phyloP scores from a whole-genome alignment of 1,284 basidiomycete species.

The Trametes versicolor region DNA sequence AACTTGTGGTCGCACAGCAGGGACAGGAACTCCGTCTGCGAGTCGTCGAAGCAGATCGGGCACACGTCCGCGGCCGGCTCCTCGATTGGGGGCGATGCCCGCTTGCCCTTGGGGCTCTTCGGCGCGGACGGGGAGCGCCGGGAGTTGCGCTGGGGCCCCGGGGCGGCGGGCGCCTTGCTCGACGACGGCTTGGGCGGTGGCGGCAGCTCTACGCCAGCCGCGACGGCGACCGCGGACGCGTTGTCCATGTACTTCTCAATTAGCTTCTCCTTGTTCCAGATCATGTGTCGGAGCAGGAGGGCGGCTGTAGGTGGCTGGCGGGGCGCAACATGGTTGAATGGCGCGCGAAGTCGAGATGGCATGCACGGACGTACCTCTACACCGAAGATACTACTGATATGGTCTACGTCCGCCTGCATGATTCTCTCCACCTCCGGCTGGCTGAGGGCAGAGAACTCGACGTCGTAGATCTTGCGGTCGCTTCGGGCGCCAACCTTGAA shows the following conservation, averaged over 20 bases:
- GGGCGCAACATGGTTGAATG: not conserved
- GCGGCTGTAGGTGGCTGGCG: slow-evolving; percentile 65
- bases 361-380: slow-evolving; percentile 65
- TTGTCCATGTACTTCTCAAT: slow-evolving; percentile 97
- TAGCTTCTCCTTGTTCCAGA: slow-evolving; percentile 97
- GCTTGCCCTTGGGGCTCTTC: slow-evolving; percentile 46
- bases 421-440: slow-evolving; percentile 78
- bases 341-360: not conserved
- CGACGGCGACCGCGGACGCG: slow-evolving; percentile 71
- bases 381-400: slow-evolving; percentile 86
- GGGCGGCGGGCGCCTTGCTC: slow-evolving; percentile 30
- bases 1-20: slow-evolving; percentile 86
- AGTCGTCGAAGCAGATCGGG: slow-evolving; percentile 91
- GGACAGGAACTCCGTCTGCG: slow-evolving; percentile 66
- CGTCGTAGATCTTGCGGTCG: slow-evolving; percentile 77
- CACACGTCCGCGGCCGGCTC: slow-evolving; percentile 71
- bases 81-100: slow-evolving; percentile 44
- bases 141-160: slow-evolving; percentile 48
- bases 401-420: slow-evolving; percentile 82
- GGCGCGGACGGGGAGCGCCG: slow-evolving; percentile 53
- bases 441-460: slow-evolving; percentile 81
- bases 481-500: slow-evolving; percentile 65
- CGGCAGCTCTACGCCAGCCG: slow-evolving; percentile 66
- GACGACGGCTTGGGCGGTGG: slow-evolving; percentile 38
- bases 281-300: slow-evolving; percentile 85